These are phyloP conservation scores for Primulina huaijiensis DNA, from an alignment of 257 asterid genomes.

Conservation along the genomic window DNA sequence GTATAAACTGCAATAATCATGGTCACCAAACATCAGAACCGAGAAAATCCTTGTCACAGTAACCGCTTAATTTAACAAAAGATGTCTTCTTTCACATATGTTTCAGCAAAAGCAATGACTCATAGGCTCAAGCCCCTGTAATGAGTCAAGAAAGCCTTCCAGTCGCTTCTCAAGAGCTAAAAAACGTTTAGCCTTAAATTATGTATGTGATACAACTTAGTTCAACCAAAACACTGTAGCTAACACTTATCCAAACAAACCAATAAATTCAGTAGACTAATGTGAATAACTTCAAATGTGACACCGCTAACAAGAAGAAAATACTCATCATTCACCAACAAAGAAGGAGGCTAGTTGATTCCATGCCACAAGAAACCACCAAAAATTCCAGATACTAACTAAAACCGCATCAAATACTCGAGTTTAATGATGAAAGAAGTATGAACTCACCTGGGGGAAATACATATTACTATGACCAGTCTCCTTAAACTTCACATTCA, in stretches of 20 bases:
- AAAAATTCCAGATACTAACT: neutral
- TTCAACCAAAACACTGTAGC: slow-evolving; percentile 1
- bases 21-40: slow-evolving; percentile 17
- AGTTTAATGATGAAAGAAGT: slow-evolving; percentile 1
- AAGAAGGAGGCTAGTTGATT: slow-evolving; percentile 7
- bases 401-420: neutral
- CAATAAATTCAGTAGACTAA: neutral
- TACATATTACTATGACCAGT: slow-evolving; percentile 99
- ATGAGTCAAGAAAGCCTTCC: slow-evolving; percentile 1
- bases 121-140: slow-evolving; percentile 7
- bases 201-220: neutral
- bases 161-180: slow-evolving; percentile 12
- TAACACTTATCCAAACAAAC: neutral
- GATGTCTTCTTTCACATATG: neutral
- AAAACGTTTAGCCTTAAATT: slow-evolving; percentile 8
- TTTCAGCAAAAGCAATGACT: neutral
- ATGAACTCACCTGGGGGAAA: slow-evolving; percentile 77
- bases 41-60: slow-evolving; percentile 17
- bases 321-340: slow-evolving; percentile 13
- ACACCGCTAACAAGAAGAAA: neutral
- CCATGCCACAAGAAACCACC: slow-evolving; percentile 11
- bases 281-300: slow-evolving; percentile 1
- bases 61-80: slow-evolving; percentile 16
- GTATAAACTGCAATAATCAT: slow-evolving; percentile 63
- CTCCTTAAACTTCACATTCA: slow-evolving; percentile 95